Conservation (phyloP, 202 grass and related monocot genomes). For the Panicum hallii region DNA sequence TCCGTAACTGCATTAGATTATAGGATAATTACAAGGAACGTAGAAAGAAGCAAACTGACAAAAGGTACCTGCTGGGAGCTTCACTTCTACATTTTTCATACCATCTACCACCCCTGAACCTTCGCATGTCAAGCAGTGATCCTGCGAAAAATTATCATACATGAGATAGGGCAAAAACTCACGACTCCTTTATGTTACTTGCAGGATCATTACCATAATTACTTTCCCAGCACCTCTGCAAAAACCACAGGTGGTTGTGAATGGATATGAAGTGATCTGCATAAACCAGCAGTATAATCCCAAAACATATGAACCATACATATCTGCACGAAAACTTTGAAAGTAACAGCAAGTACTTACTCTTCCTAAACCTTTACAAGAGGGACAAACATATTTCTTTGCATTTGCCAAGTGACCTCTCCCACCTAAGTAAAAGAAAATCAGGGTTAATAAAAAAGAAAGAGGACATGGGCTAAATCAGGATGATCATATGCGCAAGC, state of each 20-base stretch:
- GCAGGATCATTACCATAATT: slow-evolving; percentile 74
- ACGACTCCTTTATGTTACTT: slow-evolving; percentile 23
- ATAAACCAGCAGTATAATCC: slow-evolving; percentile 43
- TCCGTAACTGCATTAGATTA: not conserved
- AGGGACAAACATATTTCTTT: slow-evolving; percentile 77
- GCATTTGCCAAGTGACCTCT: slow-evolving; percentile 77
- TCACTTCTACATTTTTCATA: slow-evolving; percentile 80
- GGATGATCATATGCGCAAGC: slow-evolving; percentile 19
- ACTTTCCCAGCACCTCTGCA: slow-evolving; percentile 88
- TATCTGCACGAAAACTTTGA: slow-evolving; percentile 34
- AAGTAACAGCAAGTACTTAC: slow-evolving; percentile 56
- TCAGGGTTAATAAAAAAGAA: slow-evolving; percentile 38
- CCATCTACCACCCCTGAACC: slow-evolving; percentile 82
- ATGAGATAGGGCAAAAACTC: slow-evolving; percentile 19
- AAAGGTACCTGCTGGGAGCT: slow-evolving; percentile 79
- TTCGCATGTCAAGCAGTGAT: slow-evolving; percentile 82
- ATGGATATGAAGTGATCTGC: slow-evolving; percentile 85
- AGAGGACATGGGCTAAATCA: slow-evolving; percentile 22
- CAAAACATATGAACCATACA: slow-evolving; percentile 23
- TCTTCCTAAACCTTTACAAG: slow-evolving; percentile 80
- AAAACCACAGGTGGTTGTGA: slow-evolving; percentile 74
- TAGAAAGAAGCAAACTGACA: slow-evolving; percentile 21
- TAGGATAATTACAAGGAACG: slow-evolving; percentile 1
- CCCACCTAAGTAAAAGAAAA: slow-evolving; percentile 68
- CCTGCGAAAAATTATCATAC: slow-evolving; percentile 56